Evolutionary conservation across 306 rosid genomes (phyloP), one percentile per base, ranked within the genome.

Genomic region (Vigna angularis): DNA sequence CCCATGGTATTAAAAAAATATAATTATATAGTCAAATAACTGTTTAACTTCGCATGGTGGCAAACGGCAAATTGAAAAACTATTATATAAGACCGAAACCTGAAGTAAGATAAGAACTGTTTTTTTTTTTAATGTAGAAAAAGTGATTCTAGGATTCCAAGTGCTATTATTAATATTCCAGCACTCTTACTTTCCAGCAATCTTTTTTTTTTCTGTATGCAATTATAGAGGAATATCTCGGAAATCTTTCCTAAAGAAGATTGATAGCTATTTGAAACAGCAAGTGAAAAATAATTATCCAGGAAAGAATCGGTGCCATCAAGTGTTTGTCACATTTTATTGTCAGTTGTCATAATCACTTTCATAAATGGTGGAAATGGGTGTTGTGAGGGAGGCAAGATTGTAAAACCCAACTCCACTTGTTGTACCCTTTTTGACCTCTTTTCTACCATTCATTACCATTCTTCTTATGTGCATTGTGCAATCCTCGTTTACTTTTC

Each of bases 151-250:
- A 16, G 14, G 59, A 48, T 52, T 71, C 50, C 20, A 34, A 71
- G 12, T 22, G 56, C 11, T 48, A 70, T 50, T 51, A 70, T 4
- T n/a, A 70, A 26, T n/a, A 50, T 9, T 51, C 73, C 44, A 32
- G 14, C 30, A 51, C 50, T 18, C 34, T 52, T 72, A 20, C 65
- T 72, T 55, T 36, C 6, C 63, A 5, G 44, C 22, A 20, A 20
- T 51, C 32, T 26, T 26, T 26, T 26, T 73, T 40, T 40, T 73
- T 73, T 73, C 28, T 42, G 55, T 73, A 26, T 16, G 68, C 69
- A 58, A 58, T 51, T n/a, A 52, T 58, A 58, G 9, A 58, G 58
- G 69, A 73, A 73, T 73, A 73, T 56, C 51, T 52, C 17, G 32
- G 2, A 24, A 67, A 45, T 68, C 22, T 68, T 2, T 17, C 53